Evolutionary conservation across 257 asterid species (phyloP), one percentile per base, ranked within the genome.

Genomic region (Forsythia viridissima): DNA sequence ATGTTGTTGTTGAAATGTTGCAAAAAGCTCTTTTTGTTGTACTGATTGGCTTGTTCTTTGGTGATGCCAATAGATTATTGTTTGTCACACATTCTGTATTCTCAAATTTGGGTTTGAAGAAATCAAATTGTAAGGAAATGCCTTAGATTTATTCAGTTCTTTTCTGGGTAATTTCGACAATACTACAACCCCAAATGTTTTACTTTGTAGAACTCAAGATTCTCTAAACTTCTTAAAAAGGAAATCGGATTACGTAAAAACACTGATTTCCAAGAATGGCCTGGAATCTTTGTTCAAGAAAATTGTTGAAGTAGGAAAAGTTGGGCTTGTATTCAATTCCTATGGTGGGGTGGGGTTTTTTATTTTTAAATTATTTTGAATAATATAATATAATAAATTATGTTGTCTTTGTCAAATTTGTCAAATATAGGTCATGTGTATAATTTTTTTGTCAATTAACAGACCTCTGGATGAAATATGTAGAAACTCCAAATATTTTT

Each of bases 71-170:
- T 66, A 71, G 83, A 48, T 81, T 83, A 3, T 9, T 83, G 6
- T 20, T 73, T 4, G 46, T 76, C 13, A 79, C 81, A 6, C 15
- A 34, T 39, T 72, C 81, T 5, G 36, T 16, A 3, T 80, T 83
- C 65, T 84, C 87, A 4, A 61, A 42, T 44, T 68, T 80, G 21
- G 81, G 74, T 0, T 57, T 83, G 44, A 55, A 80, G 7, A 66
- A 67, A n/a, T 2, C 48, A 8, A 84, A 76, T 37, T 77, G 84
- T 37, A 24, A 5, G 2, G 84, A 83, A 77, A 80, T 76, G 81
- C 15, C 73, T 4, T 84, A 87, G 91, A 80, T 80, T 5, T 11
- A 83, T 13, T 85, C 91, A 13, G 87, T 87, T 69, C 70, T 83
- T 2, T 81, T 7, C 51, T 87, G 87, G 87, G 40, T 2, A 82